Conservation (phyloP, 805 yeast species). For the Torulaspora delbrueckii region DNA sequence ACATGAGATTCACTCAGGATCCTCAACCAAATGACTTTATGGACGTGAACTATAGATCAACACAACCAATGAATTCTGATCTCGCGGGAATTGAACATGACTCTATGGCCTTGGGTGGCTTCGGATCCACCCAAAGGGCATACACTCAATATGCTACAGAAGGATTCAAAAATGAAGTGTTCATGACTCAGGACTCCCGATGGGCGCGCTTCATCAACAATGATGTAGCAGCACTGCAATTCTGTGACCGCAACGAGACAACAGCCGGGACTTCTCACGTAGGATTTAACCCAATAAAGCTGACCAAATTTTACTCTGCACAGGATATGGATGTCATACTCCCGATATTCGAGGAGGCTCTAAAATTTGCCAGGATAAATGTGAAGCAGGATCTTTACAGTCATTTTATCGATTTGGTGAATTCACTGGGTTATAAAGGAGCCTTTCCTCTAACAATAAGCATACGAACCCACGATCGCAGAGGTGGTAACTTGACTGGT, state of each 20-base stretch:
- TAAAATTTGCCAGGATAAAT: conserved; percentile 21
- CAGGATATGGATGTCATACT: conserved; percentile 28
- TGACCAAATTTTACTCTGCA: conserved; percentile 32
- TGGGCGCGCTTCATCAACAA: conserved; percentile 25
- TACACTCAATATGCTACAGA: conserved; percentile 14
- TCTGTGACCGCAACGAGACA: conserved; percentile 11
- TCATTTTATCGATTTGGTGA: conserved; percentile 17
- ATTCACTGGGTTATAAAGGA: conserved; percentile 18
- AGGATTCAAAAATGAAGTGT: conserved; percentile 1
- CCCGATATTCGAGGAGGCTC: conserved; percentile 31
- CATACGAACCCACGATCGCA: conserved; percentile 42
- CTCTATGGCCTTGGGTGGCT: conserved; percentile 5
- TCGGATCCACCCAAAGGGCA: conserved; percentile 25
- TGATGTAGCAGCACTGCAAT: conserved; percentile 30
- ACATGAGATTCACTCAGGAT: conserved; percentile 28
- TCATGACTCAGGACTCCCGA: conserved; percentile 18
- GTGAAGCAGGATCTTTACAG: conserved; percentile 24
- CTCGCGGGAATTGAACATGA: conserved; percentile 38
- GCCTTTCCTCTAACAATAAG: conserved; percentile 38
- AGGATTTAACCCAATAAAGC: conserved; percentile 23
- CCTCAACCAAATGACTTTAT: not conserved
- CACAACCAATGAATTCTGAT: conserved; percentile 45
- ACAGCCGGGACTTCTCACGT: not conserved
- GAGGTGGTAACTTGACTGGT: conserved; percentile 45
- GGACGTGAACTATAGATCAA: conserved; percentile 22